Evolutionary conservation across 139 green algal genomes (phyloP), one percentile per base, ranked within the genome.

Genomic region (Trebouxia sp.): DNA sequence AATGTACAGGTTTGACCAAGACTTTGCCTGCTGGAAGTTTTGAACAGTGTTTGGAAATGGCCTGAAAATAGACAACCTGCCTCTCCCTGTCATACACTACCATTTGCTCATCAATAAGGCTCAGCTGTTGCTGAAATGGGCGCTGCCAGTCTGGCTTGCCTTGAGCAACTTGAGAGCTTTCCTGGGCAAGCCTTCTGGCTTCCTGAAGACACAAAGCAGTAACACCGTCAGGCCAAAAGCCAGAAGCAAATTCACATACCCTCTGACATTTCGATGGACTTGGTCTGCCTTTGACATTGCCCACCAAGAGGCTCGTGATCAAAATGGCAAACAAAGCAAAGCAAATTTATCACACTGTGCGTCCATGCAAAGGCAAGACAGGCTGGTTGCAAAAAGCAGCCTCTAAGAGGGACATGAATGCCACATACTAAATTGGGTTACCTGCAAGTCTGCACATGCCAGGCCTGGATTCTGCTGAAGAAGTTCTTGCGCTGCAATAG

Each of bases 401-500:
- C 14, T 26, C 14, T 15, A 26, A 28, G 50, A 28, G 50, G 20
- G 22, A 6, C 50, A 58, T 58, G 50, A 58, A 22, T 3, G n/a
- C n/a, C n/a, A n/a, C n/a, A n/a, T n/a, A n/a, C n/a, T n/a, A n/a
- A n/a, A n/a, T n/a, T 77, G 11, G 8, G 3, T 15, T 48, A 82
- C 77, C 55, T 82, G 55, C 41, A 82, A 12, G 32, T 74, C 28
- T 43, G 77, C 58, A 30, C 65, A 69, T 48, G 77, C 39, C 14
- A 74, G 14, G 12, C 77, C 77, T 24, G 56, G 17, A n/a, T 32
- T n/a, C 35, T 38, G 35, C 41, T 82, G 28, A 43, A 41, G 15
- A 47, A 20, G 8, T 51, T 75, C 41, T 12, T 72, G 42, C 1
- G 41, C 58, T 26, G 77, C 77, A 41, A 69, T 65, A 28, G 77